Conservation (phyloP, 805 yeast genomes). For the Kazachstania africana region DNA sequence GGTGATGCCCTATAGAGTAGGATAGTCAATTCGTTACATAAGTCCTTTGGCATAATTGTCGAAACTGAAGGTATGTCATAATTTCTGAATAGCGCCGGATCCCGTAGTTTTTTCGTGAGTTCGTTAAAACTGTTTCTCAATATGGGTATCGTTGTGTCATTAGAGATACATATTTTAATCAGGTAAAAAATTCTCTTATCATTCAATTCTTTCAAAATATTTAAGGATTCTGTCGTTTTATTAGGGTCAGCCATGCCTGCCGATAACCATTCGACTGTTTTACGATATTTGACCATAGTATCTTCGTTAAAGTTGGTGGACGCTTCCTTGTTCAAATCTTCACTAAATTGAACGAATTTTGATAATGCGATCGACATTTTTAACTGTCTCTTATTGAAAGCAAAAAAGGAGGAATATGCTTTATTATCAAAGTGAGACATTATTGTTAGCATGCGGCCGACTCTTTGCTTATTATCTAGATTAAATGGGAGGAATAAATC, state of each 20-base stretch:
- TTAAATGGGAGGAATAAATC: slow-evolving; percentile 49
- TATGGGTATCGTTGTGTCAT: slow-evolving; percentile 48
- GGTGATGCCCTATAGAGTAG: slow-evolving; percentile 51
- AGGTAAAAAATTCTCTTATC: slow-evolving; percentile 50
- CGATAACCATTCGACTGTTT: slow-evolving; percentile 51
- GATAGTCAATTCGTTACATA: slow-evolving; percentile 42
- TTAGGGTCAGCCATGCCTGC: slow-evolving; percentile 42
- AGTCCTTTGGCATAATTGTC: slow-evolving; percentile 34
- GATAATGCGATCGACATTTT: slow-evolving; percentile 41
- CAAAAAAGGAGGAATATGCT: slow-evolving; percentile 52
- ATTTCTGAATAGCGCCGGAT: slow-evolving; percentile 35
- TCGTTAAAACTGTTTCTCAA: slow-evolving; percentile 55
- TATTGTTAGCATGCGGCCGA: slow-evolving; percentile 40
- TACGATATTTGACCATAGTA: slow-evolving; percentile 32
- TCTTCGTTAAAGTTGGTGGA: slow-evolving; percentile 1
- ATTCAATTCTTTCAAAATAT: slow-evolving; percentile 40
- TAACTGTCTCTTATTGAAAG: slow-evolving; percentile 58
- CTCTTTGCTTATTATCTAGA: slow-evolving; percentile 34
- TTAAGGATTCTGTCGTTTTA: slow-evolving; percentile 39
- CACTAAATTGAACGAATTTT: slow-evolving; percentile 39
- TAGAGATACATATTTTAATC: slow-evolving; percentile 39
- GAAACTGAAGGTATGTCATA: slow-evolving; percentile 24
- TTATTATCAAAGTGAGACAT: slow-evolving; percentile 40
- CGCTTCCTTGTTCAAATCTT: slow-evolving; percentile 25
- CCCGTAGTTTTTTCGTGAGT: slow-evolving; percentile 42